Evolutionary conservation across 2,329 filamentous ascomycete genomes (phyloP).

Genomic region (Colletotrichum godetiae): DNA sequence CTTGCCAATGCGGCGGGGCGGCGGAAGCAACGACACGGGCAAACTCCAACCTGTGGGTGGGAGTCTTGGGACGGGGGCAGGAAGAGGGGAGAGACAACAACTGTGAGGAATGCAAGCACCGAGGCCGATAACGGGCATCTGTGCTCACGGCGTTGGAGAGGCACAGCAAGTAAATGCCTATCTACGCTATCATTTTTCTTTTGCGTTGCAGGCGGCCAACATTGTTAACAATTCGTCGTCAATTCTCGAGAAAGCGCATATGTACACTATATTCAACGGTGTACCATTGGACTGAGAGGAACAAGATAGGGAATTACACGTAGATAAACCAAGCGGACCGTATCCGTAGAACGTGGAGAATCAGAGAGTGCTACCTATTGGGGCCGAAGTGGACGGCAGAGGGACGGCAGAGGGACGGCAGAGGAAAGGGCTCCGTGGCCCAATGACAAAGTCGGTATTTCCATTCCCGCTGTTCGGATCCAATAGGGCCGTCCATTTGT

Average conservation of each 20-base stretch:
- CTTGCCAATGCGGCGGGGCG: background rate
- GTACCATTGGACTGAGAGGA: background rate
- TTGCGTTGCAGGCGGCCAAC: background rate
- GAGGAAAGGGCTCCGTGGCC: background rate
- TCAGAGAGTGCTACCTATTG: background rate
- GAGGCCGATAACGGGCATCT: conserved; percentile 4
- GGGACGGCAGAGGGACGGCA: too few relatives aligned
- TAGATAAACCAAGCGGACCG: background rate
- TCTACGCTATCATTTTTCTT: conserved; percentile 22
- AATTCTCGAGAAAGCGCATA: background rate
- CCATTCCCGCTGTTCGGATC: conserved; percentile 17
- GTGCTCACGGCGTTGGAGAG: background rate
- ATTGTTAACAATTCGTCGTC: background rate
- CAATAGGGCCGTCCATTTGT: background rate
- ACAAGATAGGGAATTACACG: background rate
- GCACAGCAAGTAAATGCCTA: conserved; percentile 3
- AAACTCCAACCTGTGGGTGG: background rate
- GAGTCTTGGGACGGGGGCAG: background rate
- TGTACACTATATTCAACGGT: background rate
- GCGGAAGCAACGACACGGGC: background rate
- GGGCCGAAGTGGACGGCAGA: background rate
- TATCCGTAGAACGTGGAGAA: background rate
- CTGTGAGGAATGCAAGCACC: background rate
- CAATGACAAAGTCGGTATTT: conserved; percentile 30
- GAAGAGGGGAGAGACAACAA: background rate